Conservation (phyloP, 352 stramenopile genomes). For the Pythium coloratum region DNA sequence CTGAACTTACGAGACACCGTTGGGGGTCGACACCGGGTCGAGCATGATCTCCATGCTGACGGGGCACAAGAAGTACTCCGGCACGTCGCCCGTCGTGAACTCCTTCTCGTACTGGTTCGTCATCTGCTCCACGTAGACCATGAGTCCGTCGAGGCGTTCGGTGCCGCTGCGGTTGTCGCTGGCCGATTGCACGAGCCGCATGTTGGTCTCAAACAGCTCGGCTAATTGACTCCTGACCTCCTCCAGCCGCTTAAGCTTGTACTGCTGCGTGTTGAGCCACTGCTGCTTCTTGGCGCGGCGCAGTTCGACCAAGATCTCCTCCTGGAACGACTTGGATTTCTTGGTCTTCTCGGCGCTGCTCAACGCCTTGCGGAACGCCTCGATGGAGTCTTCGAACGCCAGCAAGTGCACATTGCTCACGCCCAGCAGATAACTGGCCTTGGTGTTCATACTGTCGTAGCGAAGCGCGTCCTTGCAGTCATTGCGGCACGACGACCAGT, state of each 20-base stretch:
- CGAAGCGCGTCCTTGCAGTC: slow-evolving; percentile 61
- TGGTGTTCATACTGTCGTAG: slow-evolving; percentile 65
- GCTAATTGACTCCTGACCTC: slow-evolving; percentile 41
- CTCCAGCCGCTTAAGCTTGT: slow-evolving; percentile 42
- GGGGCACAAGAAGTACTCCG: slow-evolving; percentile 79
- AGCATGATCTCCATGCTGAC: slow-evolving; percentile 86
- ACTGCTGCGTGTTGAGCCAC: slow-evolving; percentile 51
- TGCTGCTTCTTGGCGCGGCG: slow-evolving; percentile 63
- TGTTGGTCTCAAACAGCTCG: slow-evolving; percentile 29
- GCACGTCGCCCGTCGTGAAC: slow-evolving; percentile 55
- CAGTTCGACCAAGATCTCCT: slow-evolving; percentile 62
- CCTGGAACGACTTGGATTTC: slow-evolving; percentile 52
- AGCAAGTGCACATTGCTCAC: slow-evolving; percentile 53
- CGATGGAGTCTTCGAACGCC: slow-evolving; percentile 51
- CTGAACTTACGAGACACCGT: slow-evolving; percentile 66
- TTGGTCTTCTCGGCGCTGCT: slow-evolving; percentile 54
- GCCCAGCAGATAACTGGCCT: slow-evolving; percentile 75
- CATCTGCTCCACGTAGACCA: slow-evolving; percentile 67
- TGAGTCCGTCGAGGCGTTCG: slow-evolving; percentile 45
- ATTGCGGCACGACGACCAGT: slow-evolving; percentile 60
- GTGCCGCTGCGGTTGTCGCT: slow-evolving; percentile 8
- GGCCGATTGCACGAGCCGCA: slow-evolving; percentile 14
- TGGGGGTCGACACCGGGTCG: slow-evolving; percentile 76
- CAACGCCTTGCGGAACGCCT: slow-evolving; percentile 51
- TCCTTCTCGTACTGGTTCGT: slow-evolving; percentile 40